Conservation (phyloP, 495 filamentous ascomycete species). For the Opeltia flavorubescens region DNA sequence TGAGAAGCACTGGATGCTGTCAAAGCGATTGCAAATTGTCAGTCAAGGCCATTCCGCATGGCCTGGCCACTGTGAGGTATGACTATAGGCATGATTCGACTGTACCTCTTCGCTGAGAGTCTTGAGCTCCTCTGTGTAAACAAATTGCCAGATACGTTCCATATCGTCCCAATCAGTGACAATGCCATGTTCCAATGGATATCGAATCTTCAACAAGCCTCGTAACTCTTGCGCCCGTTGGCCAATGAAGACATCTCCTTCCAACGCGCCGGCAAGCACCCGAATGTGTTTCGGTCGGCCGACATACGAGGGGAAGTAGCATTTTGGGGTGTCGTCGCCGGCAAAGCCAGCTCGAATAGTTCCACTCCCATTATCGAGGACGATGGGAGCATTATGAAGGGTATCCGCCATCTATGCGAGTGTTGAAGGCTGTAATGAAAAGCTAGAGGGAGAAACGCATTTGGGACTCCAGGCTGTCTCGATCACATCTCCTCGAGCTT, state of each 20-base stretch:
- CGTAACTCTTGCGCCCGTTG: conserved; percentile 82
- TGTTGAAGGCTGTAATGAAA: conserved; percentile 18
- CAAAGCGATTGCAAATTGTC: neutral
- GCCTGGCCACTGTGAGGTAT: neutral
- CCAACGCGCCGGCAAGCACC: conserved; percentile 85
- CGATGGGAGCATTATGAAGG: conserved; percentile 92
- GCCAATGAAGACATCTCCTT: conserved; percentile 96
- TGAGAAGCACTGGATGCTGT: conserved; percentile 89
- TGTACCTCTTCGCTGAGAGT: conserved; percentile 88
- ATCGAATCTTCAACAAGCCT: conserved; percentile 85
- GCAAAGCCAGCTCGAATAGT: conserved; percentile 96
- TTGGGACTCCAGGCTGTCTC: too few relatives aligned
- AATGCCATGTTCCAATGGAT: conserved; percentile 93
- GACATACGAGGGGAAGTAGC: conserved; percentile 95
- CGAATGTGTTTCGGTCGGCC: conserved; percentile 94
- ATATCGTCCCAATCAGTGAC: conserved; percentile 99
- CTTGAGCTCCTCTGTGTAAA: conserved; percentile 74
- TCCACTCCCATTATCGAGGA: conserved; percentile 97
- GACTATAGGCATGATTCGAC: neutral
- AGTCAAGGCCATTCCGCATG: neutral
- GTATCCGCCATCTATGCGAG: conserved; percentile 83
- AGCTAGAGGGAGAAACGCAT: too few relatives aligned
- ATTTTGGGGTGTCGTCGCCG: conserved; percentile 88
- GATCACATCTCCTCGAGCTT: too few relatives aligned
- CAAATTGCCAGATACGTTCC: conserved; percentile 96